Base-by-base conservation (phyloP, 1,139 yeast species). In the Pichia sorboxylosa region DNA sequence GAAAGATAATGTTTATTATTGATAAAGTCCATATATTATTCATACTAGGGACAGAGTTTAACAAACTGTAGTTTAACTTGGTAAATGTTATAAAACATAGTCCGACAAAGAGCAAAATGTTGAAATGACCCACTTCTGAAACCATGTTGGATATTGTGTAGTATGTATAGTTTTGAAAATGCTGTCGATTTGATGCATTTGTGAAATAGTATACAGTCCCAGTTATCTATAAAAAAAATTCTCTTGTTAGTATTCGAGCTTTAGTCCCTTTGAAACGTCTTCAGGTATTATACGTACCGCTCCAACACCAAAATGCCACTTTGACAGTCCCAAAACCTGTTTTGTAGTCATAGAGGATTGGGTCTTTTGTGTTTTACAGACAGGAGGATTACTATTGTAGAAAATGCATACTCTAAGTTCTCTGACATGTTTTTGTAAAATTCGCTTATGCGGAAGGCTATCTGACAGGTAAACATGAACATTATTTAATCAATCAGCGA, bases 171-270 rank as follows among this genome's bases (percentile, higher is more conserved):
- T 32, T 33, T 19, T 38, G 40, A 14, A 41, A 32, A 13, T 40
- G 31, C 13, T 35, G 31, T 25, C 35, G 37, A 11, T 43, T 35
- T 15, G 46, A 34, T n/a, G 46, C 34, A 16, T 51, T 47, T 4
- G 47, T 41, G 20, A 48, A 36, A 28, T 46, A 49, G 21, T 42
- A 34, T 22, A 43, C 28, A 8, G 37, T 39, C 11, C 40, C 43
- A 3, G 43, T 34, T 13, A 38, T 10, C 43, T 40, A 16, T 26
- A 21, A n/a, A 7, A 24, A 13, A 23, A 13, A 23, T 16, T 23
- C 3, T 13, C 24, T 13, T n/a, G 44, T 40, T 26, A 39, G 39
- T 29, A 26, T 20, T 27, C n/a, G 16, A 4, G 8, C 9, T 16
- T 19, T 11, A 19, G 11, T 19, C 22, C 22, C 8, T 19, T 11